These are phyloP conservation scores for Phytophthora sp. DNA, from an alignment of 352 stramenopile genomes.

Conservation along the genomic window DNA sequence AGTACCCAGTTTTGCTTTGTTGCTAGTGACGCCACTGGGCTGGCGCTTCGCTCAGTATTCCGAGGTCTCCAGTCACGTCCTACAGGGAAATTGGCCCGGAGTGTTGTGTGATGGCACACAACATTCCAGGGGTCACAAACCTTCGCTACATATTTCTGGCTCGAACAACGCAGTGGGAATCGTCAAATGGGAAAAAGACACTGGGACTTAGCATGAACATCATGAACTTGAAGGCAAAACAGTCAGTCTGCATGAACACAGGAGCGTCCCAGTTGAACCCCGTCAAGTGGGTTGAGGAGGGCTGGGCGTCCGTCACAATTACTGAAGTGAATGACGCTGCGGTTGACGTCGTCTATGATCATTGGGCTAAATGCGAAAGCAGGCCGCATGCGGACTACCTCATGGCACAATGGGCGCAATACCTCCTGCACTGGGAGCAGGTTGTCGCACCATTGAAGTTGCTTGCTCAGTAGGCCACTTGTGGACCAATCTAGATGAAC, in stretches of 20 bases:
- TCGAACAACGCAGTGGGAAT: slow-evolving; percentile 7
- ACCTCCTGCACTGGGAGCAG: not conserved
- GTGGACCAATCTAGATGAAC: too few relatives aligned
- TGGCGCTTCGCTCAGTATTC: slow-evolving; percentile 23
- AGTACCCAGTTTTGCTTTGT: not conserved
- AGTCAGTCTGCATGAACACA: too few relatives aligned
- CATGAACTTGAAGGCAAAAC: not conserved
- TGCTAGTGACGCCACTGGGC: slow-evolving; percentile 8
- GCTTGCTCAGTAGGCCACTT: not conserved
- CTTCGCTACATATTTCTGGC: slow-evolving; percentile 5
- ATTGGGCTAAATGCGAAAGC: not conserved
- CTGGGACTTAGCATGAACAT: slow-evolving; percentile 26
- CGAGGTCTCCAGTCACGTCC: slow-evolving; percentile 13
- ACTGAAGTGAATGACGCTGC: not conserved
- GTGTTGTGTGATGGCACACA: slow-evolving; percentile 20
- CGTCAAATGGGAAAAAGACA: not conserved
- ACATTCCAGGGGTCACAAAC: slow-evolving; percentile 16
- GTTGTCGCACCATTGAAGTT: not conserved
- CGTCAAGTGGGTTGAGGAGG: slow-evolving; percentile 1
- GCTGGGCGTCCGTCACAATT: not conserved
- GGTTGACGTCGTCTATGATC: not conserved
- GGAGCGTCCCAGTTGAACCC: not conserved
- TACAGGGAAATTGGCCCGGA: slow-evolving; percentile 32
- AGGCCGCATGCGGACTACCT: not conserved
- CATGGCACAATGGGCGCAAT: not conserved